These are phyloP conservation scores for Zoysia japonica DNA, from an alignment of 176 grass and related monocot genomes.

Conservation along the genomic window DNA sequence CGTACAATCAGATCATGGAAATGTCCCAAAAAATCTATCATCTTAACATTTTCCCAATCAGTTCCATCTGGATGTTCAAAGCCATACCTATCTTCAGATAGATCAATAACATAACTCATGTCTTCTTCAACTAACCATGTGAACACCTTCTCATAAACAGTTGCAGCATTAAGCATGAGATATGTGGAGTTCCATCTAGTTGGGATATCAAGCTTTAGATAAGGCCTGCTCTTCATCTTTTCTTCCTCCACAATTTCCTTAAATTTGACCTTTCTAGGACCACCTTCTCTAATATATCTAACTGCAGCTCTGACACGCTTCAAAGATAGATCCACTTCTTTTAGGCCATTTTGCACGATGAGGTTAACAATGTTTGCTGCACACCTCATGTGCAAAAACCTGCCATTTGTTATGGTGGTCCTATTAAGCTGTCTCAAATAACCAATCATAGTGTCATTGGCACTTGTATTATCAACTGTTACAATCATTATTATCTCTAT, in stretches of 20 bases:
- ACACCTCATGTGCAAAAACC: not conserved
- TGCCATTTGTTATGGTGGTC: not conserved
- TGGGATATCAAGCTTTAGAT: not conserved
- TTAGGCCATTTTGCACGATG: not conserved
- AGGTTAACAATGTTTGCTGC: not conserved
- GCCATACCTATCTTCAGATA: not conserved
- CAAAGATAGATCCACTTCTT: not conserved
- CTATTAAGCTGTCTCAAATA: not conserved
- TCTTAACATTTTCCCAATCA: not conserved
- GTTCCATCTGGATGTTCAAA: not conserved
- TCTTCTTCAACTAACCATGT: not conserved
- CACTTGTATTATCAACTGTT: not conserved
- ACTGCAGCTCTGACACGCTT: not conserved
- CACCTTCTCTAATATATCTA: not conserved
- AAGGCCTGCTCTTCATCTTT: not conserved
- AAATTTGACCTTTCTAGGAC: not conserved
- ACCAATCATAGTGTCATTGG: not conserved
- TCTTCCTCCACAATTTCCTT: not conserved
- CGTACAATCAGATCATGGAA: not conserved
- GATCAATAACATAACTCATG: not conserved
- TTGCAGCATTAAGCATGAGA: not conserved
- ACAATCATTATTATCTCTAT: not conserved
- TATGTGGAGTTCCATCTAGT: not conserved
- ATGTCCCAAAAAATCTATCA: no score
- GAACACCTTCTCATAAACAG: not conserved